Evolutionary conservation across 176 grass and related monocot species (phyloP).

Genomic region (Luzula sylvatica): DNA sequence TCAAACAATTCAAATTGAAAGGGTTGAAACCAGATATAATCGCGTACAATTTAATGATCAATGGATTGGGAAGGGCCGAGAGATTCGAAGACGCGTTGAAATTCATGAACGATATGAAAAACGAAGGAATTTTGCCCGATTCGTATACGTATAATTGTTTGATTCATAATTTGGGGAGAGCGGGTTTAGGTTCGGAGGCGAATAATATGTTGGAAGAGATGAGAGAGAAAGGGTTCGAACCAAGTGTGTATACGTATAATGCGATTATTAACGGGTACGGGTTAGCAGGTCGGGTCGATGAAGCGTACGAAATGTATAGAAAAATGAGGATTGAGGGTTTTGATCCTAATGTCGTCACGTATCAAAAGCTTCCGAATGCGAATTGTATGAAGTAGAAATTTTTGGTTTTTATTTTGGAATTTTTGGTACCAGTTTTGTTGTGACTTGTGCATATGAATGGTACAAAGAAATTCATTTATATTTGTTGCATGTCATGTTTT

Average conservation of each 20-base stretch:
- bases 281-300: constrained; percentile 42
- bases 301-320: constrained; percentile 62
- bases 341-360: constrained; percentile 65
- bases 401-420: neutral
- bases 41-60: constrained; percentile 80
- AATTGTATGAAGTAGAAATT: constrained; percentile 6
- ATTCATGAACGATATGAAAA: constrained; percentile 66
- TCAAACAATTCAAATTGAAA: constrained; percentile 35
- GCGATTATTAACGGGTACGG: constrained; percentile 75
- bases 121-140: constrained; percentile 60
- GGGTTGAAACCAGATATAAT: constrained; percentile 77
- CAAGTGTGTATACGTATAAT: constrained; percentile 90
- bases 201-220: constrained; percentile 75
- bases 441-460: no score
- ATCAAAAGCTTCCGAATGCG: constrained; percentile 75
- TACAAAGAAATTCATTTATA: no score
- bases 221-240: constrained; percentile 57
- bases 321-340: constrained; percentile 72
- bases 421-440: no score
- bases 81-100: constrained; percentile 51
- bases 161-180: constrained; percentile 77
- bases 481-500: no score
- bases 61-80: constrained; percentile 62
- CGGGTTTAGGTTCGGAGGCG: constrained; percentile 57
- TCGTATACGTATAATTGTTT: constrained; percentile 87